Evolutionary conservation across 208 protist species (phyloP), one percentile per base, ranked within the genome.

Genomic region (Leptomonas pyrrhocoris): DNA sequence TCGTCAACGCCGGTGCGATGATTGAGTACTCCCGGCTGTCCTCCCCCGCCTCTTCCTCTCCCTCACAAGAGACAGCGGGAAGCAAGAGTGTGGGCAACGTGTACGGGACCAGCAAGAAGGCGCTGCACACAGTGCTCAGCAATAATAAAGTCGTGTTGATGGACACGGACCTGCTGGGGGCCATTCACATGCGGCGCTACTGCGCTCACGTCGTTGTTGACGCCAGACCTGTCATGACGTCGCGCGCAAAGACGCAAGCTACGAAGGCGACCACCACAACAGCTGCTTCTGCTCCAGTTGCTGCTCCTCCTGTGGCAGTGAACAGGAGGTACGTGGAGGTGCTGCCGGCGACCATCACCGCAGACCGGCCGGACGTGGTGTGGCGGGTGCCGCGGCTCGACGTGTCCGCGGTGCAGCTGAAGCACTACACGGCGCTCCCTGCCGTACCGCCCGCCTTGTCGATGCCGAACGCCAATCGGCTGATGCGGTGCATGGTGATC

Each of bases 81-180:
- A 25, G 34, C 60, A 51, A 36, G 34, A 13, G 19, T 12, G 19
- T 23, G n/a, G 53, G 58, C 36, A 81, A 73, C 63, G 86, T 80
- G 40, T 98, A 98, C 74, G 97, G 97, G 30, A 98, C 95, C 1
- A 86, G 82, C 46, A 87, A 86, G 51, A 34, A 46, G 27, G 79
- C 85, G 2, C 81, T 98, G 53, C 48, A 87, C 46, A 59, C 80
- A 13, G 84, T 95, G 45, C 50, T 86, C 25, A 42, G 53, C 8
- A 38, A 73, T 16, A 77, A 86, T 28, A 75, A 75, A 40, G 72
- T 86, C 21, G 85, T 86, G 18, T 49, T 95, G 21, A 86, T 97
- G 83, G 93, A 97, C 63, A 92, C 89, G 6, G 93, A 97, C 51
- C 72, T 95, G 27, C 68, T 73, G 9, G 93, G 93, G 11, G 88